Conservation (phyloP, 2,329 filamentous ascomycete species). For the Penicillium sp. region DNA sequence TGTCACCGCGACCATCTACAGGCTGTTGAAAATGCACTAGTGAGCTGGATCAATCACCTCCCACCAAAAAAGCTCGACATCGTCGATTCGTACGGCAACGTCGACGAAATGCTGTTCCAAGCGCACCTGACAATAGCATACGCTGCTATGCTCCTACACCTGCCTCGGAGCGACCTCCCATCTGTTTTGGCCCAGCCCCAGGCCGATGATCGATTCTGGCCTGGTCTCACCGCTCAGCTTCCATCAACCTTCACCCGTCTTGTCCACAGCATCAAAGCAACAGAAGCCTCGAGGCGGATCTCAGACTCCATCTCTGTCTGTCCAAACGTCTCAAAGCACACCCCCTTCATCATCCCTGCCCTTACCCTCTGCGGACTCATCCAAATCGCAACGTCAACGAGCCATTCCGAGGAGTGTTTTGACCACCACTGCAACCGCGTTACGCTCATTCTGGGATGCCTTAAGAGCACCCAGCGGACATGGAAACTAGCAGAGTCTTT, state of each 20-base stretch:
- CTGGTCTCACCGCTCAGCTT: slow-evolving; percentile 26
- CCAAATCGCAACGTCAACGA: slow-evolving; percentile 35
- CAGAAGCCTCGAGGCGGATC: slow-evolving; percentile 35
- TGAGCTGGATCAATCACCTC: slow-evolving; percentile 76
- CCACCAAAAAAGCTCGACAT: slow-evolving; percentile 68
- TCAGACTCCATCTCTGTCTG: slow-evolving; percentile 36
- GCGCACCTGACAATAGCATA: slow-evolving; percentile 41
- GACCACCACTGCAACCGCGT: slow-evolving; percentile 41
- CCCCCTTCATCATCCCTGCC: slow-evolving; percentile 32
- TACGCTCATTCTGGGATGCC: slow-evolving; percentile 35
- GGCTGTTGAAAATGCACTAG: slow-evolving; percentile 55
- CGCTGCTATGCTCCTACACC: slow-evolving; percentile 68
- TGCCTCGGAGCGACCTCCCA: slow-evolving; percentile 69
- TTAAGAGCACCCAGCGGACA: slow-evolving; percentile 32
- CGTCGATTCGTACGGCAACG: slow-evolving; percentile 64
- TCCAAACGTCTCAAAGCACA: slow-evolving; percentile 33
- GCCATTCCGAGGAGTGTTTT: slow-evolving; percentile 39
- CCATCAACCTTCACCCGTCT: slow-evolving; percentile 35
- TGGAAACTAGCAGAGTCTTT: slow-evolving; percentile 33
- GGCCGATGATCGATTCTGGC: slow-evolving; percentile 28
- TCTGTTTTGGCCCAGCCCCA: slow-evolving; percentile 28
- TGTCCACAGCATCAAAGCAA: slow-evolving; percentile 38
- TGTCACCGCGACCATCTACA: slow-evolving; percentile 56
- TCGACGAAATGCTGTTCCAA: slow-evolving; percentile 63
- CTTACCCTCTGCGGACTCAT: slow-evolving; percentile 36